Evolutionary conservation across 73 alveolate genomes (phyloP).

Genomic region (Blepharisma japonicum): DNA sequence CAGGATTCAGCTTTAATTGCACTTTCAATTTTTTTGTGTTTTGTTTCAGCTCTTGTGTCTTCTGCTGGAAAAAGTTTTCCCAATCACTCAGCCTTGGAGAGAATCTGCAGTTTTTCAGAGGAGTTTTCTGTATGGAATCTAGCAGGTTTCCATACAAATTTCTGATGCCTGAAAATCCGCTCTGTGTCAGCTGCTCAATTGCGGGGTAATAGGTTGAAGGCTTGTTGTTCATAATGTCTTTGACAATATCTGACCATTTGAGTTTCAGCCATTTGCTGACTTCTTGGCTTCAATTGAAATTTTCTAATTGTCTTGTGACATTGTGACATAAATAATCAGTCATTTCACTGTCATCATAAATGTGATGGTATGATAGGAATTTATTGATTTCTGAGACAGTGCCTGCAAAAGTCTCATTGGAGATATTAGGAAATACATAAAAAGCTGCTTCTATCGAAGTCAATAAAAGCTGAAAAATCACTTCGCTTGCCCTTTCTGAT

Average conservation of each 20-base stretch:
- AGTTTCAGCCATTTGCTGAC: not conserved
- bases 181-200: not conserved
- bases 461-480: not conserved
- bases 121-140: not conserved
- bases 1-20: constrained; percentile 16
- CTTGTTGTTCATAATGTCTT: not conserved
- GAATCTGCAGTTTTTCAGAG: not conserved
- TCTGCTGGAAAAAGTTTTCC: not conserved
- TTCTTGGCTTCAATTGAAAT: not conserved
- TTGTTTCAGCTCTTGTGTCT: not conserved
- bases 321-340: not conserved
- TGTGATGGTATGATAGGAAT: constrained; percentile 17
- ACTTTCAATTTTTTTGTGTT: constrained; percentile 19
- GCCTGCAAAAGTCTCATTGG: not conserved
- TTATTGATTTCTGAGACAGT: not conserved
- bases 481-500: constrained; percentile 19
- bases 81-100: not conserved
- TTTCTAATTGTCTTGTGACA: not conserved
- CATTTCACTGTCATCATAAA: not conserved
- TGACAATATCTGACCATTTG: not conserved
- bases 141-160: not conserved
- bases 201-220: constrained; percentile 7
- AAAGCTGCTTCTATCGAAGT: not conserved
- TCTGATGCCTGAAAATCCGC: too few species aligned
- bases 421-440: not conserved